phyloP scores from a whole-genome alignment of 73 alveolate species.

The Paramecium primaurelia region DNA sequence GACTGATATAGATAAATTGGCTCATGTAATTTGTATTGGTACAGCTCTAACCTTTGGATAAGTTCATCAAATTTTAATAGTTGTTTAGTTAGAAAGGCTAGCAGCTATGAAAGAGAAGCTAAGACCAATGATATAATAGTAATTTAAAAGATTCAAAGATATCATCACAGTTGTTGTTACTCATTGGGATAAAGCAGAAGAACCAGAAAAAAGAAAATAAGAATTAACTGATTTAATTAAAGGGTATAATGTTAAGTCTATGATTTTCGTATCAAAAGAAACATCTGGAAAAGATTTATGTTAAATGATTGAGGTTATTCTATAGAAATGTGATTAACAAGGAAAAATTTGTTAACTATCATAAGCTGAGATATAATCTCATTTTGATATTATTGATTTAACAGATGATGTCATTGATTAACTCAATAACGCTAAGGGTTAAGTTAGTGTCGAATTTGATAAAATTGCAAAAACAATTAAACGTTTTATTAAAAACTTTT shows the following conservation, averaged over 20 bases:
- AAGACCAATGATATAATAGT: background rate
- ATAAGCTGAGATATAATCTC: background rate
- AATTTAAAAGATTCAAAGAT: background rate
- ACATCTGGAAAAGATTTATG: background rate
- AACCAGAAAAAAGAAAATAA: background rate
- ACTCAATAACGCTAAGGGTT: background rate
- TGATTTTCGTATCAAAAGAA: background rate
- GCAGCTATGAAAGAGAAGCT: background rate
- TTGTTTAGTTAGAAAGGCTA: constrained; percentile 16
- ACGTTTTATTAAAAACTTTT: background rate
- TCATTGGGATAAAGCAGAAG: constrained; percentile 22
- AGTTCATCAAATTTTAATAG: background rate
- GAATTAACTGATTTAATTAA: background rate
- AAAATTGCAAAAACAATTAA: background rate
- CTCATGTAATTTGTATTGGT: background rate
- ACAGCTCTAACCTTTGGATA: background rate
- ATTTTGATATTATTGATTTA: constrained; percentile 27
- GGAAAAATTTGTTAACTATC: background rate
- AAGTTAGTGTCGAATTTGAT: background rate
- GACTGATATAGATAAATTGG: background rate
- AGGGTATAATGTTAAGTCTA: background rate
- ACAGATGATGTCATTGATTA: background rate
- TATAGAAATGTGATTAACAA: background rate
- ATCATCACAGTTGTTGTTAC: constrained; percentile 32
- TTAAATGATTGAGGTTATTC: background rate